Percentiles rank a stretch among this genome's conserved stretches.
phyloP scores from a whole-genome alignment of 176 grass and related monocot species.

The Melocanna baccifera region DNA sequence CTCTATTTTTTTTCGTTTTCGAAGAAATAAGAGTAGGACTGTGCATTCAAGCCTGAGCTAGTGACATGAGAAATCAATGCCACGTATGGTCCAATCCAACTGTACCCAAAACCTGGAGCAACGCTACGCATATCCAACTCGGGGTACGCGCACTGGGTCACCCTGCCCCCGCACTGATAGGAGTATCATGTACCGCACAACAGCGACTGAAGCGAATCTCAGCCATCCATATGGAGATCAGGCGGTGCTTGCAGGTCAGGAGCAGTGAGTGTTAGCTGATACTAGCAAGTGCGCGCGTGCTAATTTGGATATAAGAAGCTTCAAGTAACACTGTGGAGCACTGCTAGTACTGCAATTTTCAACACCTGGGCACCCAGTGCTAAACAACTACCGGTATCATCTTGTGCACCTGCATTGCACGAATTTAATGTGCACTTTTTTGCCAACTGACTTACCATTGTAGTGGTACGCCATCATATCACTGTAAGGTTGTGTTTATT shows the following conservation, averaged over 20 bases:
- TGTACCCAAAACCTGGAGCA: not conserved
- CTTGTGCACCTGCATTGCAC: not conserved
- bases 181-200: not conserved
- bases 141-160: not conserved
- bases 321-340: not conserved
- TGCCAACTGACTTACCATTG: not conserved
- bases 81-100: not conserved
- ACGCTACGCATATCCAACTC: not conserved
- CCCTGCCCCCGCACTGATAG: not conserved
- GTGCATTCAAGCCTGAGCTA: not conserved
- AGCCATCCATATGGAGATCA: not conserved
- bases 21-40: not conserved
- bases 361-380: not conserved
- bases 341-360: not conserved
- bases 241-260: not conserved
- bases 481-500: too few species aligned
- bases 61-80: conserved; percentile 35
- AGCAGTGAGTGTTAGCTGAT: not conserved
- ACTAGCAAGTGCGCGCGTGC: not conserved
- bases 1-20: too few species aligned
- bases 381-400: not conserved
- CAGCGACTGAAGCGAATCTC: not conserved
- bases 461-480: not conserved
- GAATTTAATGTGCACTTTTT: not conserved
- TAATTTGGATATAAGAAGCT: not conserved